These are phyloP conservation scores for Chrysanthemum makinoi DNA, from an alignment of 129 eudicot species.

Conservation along the genomic window DNA sequence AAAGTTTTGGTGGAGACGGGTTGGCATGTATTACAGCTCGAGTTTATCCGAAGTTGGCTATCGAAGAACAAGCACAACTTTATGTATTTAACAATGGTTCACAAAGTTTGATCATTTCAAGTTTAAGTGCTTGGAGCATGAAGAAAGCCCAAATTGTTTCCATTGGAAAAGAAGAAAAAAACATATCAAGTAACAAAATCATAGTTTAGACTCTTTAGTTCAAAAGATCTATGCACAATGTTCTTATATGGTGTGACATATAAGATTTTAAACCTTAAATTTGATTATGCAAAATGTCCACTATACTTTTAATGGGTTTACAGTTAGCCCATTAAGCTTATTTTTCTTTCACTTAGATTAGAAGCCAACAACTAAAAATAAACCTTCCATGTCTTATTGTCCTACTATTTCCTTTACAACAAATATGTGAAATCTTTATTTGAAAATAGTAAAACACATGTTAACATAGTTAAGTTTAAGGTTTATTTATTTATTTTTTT, in stretches of 20 bases:
- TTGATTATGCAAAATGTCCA: too few relatives aligned
- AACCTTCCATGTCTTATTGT: too few relatives aligned
- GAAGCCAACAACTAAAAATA: too few relatives aligned
- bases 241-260: neutral
- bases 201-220: neutral
- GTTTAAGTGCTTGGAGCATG: constrained; percentile 51
- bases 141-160: constrained; percentile 43
- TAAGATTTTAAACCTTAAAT: too few relatives aligned
- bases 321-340: too few relatives aligned
- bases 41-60: constrained; percentile 59
- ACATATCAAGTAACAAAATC: constrained; percentile 24
- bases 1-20: constrained; percentile 62
- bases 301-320: too few relatives aligned
- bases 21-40: constrained; percentile 53
- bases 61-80: constrained; percentile 31
- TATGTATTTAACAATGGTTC: constrained; percentile 52
- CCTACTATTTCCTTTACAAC: too few relatives aligned
- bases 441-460: too few relatives aligned
- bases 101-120: constrained; percentile 36
- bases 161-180: constrained; percentile 37
- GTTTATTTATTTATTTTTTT: too few relatives aligned
- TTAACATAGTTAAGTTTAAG: too few relatives aligned
- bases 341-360: too few relatives aligned
- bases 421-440: too few relatives aligned
- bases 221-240: neutral